Base-by-base conservation (phyloP, 2,329 filamentous ascomycete species). In the Aspergillus pseudoglaucus region DNA sequence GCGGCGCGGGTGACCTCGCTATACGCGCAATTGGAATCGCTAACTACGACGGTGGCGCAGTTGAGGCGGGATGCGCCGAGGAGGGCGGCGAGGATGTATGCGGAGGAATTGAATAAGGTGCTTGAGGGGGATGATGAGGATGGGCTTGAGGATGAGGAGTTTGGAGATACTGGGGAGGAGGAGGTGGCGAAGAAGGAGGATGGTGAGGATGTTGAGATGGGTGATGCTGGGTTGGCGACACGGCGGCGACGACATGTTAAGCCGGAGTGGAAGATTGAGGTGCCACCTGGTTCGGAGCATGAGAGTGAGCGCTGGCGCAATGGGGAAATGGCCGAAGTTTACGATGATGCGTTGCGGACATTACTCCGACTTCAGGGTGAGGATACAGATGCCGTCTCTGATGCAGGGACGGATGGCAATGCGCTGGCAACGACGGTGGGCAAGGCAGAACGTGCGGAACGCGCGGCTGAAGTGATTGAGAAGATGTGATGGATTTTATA, bases 141-240 rank as follows among this genome's bases (percentile, higher is more conserved):
- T 18, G 46, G 87, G 77, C 51, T 83, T 86, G 70, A 83, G 85
- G 6, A 85, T 81, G 71, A 79, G 69, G 59, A 78, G 74, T 6
- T 58, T 69, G 57, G 68, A 71, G 48, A 71, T 22, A 22, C 58
- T 69, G 57, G 25, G 25, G 25, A 30, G 25, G 25, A 30, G 25
- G 25, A 1, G 25, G 9, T 30, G 25, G 10, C 25, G 25, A 30
- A 30, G 25, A 30, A 10, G 25, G 25, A 30, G 25, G 25, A 30
- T 30, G n/a, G 18, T 38, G 35, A 15, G 35, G 35, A 38, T 17
- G 25, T 30, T 30, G 35, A 38, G 18, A 38, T 17, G 18, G 15
- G 15, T 15, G 18, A n/a, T 38, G 35, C 35, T 15, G 17, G 35
- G 8, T 17, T 14, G n/a, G 4, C n/a, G n/a, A n/a, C n/a, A 7